phyloP scores from a whole-genome alignment of 805 yeast genomes.

The Metschnikowia orientalis region DNA sequence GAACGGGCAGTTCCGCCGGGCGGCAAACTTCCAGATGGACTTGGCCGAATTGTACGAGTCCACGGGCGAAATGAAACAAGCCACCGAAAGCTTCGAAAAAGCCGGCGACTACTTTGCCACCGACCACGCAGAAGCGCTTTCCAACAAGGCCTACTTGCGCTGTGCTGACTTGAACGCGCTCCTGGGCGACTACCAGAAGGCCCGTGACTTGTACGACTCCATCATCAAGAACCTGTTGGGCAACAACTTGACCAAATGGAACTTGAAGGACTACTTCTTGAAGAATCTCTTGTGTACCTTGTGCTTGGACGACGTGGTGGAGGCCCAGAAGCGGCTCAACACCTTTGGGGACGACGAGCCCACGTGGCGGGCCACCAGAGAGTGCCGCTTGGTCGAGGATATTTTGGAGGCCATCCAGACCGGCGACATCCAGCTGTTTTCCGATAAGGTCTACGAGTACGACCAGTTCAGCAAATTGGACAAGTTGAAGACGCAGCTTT shows the following conservation, averaged over 20 bases:
- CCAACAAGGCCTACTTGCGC: constrained; percentile 82
- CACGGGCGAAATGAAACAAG: constrained; percentile 60
- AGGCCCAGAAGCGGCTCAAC: constrained; percentile 69
- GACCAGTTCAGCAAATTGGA: constrained; percentile 89
- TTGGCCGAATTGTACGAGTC: constrained; percentile 82
- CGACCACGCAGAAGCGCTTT: constrained; percentile 87
- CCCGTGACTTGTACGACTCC: constrained; percentile 71
- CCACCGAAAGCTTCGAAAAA: constrained; percentile 66
- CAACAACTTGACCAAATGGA: constrained; percentile 80
- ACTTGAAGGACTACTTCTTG: constrained; percentile 84
- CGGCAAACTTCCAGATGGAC: constrained; percentile 91
- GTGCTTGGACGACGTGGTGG: constrained; percentile 82
- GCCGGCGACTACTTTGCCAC: constrained; percentile 96
- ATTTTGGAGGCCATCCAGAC: constrained; percentile 70
- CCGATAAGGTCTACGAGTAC: constrained; percentile 70
- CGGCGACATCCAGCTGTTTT: constrained; percentile 74
- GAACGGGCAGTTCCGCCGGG: constrained; percentile 93
- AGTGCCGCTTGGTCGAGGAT: constrained; percentile 61
- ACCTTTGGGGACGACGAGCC: constrained; percentile 69
- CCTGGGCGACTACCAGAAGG: constrained; percentile 64
- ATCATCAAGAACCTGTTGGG: constrained; percentile 73
- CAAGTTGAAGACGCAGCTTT: constrained; percentile 80
- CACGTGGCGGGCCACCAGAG: constrained; percentile 70
- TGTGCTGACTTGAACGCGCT: constrained; percentile 83
- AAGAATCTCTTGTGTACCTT: constrained; percentile 79